Percentiles rank a stretch among this genome's conserved stretches.
Conservation (phyloP, 352 stramenopile genomes). For the Peronospora farinosa region DNA sequence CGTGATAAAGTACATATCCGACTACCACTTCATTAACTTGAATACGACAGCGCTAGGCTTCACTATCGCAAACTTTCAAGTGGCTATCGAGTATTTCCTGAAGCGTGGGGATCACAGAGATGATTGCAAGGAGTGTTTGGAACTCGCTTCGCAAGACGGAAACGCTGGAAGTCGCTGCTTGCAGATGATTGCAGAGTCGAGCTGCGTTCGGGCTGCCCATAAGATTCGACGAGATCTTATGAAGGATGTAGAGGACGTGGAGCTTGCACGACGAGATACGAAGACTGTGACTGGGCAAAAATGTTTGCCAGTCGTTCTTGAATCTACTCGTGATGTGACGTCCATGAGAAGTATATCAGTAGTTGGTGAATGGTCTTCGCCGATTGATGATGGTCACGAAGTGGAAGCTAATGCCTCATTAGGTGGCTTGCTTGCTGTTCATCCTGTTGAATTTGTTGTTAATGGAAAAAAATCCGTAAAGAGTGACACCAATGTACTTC, state of each 20-base stretch:
- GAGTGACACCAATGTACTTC: slow-evolving; percentile 18
- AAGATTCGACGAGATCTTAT: too few species aligned
- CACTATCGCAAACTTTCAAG: too few species aligned
- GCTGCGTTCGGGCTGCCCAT: too few species aligned
- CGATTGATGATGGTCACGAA: slow-evolving; percentile 7
- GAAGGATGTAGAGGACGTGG: neutral
- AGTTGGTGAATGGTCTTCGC: slow-evolving; percentile 44
- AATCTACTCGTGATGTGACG: neutral
- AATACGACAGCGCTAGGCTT: too few species aligned
- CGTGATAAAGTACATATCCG: slow-evolving; percentile 56
- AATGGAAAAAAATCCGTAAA: slow-evolving; percentile 2
- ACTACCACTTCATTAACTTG: too few species aligned
- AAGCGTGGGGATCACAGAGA: too few species aligned
- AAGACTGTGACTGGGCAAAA: slow-evolving; percentile 18
- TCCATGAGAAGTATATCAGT: slow-evolving; percentile 27
- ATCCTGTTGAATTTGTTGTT: slow-evolving; percentile 16
- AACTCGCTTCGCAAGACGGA: too few species aligned
- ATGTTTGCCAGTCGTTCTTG: neutral
- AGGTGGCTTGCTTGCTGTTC: slow-evolving; percentile 8
- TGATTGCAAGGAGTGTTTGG: too few species aligned
- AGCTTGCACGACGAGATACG: slow-evolving; percentile 20
- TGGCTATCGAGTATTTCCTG: too few species aligned
- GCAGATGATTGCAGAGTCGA: too few species aligned
- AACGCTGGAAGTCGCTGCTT: neutral
- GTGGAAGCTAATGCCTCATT: slow-evolving; percentile 2